Evolutionary conservation across 805 yeast species (phyloP).

Genomic region (Saturnispora quitensis): DNA sequence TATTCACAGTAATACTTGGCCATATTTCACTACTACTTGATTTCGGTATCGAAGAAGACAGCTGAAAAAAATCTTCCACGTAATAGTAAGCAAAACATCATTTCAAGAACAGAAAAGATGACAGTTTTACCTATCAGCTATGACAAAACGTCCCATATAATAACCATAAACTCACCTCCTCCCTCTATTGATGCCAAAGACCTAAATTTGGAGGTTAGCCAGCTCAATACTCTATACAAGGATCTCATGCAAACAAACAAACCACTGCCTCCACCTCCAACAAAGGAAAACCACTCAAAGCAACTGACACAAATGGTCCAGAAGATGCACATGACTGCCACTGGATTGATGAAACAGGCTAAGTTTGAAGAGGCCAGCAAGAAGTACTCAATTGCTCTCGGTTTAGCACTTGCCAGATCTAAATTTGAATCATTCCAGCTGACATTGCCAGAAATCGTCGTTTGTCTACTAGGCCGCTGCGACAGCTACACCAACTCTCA

Average conservation of each 20-base stretch:
- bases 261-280: slow-evolving; percentile 46
- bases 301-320: slow-evolving; percentile 50
- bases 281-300: slow-evolving; percentile 47
- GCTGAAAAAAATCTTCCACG: neutral
- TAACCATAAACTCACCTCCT: slow-evolving; percentile 9
- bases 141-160: slow-evolving; percentile 16
- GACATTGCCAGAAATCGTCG: slow-evolving; percentile 57
- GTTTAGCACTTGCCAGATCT: slow-evolving; percentile 56
- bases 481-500: slow-evolving; percentile 55
- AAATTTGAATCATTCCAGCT: slow-evolving; percentile 69
- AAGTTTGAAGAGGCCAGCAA: slow-evolving; percentile 53
- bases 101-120: neutral
- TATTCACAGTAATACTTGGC: slow-evolving; percentile 77
- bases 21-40: slow-evolving; percentile 29
- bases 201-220: slow-evolving; percentile 25
- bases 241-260: slow-evolving; percentile 38
- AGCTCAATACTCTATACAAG: slow-evolving; percentile 27
- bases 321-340: slow-evolving; percentile 57
- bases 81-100: neutral
- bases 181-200: slow-evolving; percentile 9
- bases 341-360: slow-evolving; percentile 43
- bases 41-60: neutral
- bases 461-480: slow-evolving; percentile 60
- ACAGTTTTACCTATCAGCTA: slow-evolving; percentile 23
- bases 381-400: slow-evolving; percentile 57